Base-by-base conservation (phyloP, 2,329 filamentous ascomycete genomes). In the Sarocladium brachiariae region DNA sequence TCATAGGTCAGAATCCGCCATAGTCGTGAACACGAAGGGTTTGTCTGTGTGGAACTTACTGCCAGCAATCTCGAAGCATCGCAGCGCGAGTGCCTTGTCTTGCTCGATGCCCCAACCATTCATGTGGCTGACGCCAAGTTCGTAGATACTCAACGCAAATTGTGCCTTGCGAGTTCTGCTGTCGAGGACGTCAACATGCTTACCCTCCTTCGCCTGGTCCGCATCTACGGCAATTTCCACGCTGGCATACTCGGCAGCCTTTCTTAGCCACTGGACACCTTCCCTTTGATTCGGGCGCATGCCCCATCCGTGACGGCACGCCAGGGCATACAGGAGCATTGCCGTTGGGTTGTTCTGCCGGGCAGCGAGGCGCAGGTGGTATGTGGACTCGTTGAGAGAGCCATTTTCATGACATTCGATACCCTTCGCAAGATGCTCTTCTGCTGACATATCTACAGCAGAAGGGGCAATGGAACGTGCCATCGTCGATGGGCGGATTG, bases 101-200 rank as follows among this genome's bases (percentile, higher is more conserved):
- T 95, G 90, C 58, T 92, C 83, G 34, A 95, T 95, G 14, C 93
- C 93, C 93, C 93, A 99, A 4, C 93, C 93, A 60, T 99, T 96
- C 82, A 96, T 90, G 64, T 97, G 92, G 63, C 89, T 95, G 23
- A 96, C 90, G 3, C 93, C 93, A 21, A 99, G 76, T 70, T 99
- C 93, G 60, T 99, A 99, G 50, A 97, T 91, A 60, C 90, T 93
- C 39, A 97, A 76, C 1, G 92, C 93, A 65, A 97, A 96, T 61
- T 97, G 92, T 10, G 91, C 91, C 61, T 90, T 89, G 55, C 90
- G 84, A 5, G 88, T 86, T 67, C 91, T 93, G 58, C 81, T 81
- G 65, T 92, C 88, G 24, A 80, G 61, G 6, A 82, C 65, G 64
- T 89, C 81, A 1, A 83, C 77, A 10, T 72, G 66, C 68, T 85